Evolutionary conservation across 345 rosid species (phyloP).

Genomic region (Pugionium dolabratum): DNA sequence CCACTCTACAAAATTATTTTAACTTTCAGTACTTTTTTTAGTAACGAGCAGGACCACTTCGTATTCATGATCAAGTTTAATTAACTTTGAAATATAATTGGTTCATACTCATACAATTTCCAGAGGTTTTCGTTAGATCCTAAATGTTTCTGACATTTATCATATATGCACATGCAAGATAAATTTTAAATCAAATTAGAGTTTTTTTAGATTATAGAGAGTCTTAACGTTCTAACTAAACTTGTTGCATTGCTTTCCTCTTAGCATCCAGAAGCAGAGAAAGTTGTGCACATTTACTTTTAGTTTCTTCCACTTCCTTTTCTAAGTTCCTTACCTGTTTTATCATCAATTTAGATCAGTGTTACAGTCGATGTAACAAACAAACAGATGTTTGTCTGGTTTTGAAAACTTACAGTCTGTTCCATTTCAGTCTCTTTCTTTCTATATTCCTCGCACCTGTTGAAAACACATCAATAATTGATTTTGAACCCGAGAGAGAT

Average conservation of each 20-base stretch:
- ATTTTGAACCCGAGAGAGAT: not conserved
- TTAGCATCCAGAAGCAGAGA: constrained; percentile 54
- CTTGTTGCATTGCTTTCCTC: constrained; percentile 48
- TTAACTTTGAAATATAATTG: constrained; percentile 25
- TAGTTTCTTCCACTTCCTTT: constrained; percentile 62
- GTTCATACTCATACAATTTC: constrained; percentile 18
- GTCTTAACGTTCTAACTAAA: not conserved
- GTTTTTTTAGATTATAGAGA: not conserved
- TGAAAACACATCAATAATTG: constrained; percentile 9
- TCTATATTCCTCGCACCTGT: constrained; percentile 69
- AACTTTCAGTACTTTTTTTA: constrained; percentile 19
- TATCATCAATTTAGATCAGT: constrained; percentile 1
- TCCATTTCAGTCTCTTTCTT: constrained; percentile 59
- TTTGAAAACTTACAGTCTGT: constrained; percentile 55
- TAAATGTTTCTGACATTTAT: constrained; percentile 18
- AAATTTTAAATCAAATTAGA: no score
- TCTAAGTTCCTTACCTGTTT: constrained; percentile 56
- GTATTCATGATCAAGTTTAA: constrained; percentile 27
- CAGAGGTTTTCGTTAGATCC: constrained; percentile 25
- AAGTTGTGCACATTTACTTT: constrained; percentile 58
- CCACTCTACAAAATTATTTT: constrained; percentile 31
- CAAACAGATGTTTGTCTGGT: constrained; percentile 25
- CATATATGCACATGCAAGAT: no score
- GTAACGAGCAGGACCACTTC: constrained; percentile 32
- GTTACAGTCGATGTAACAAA: constrained; percentile 12